Evolutionary conservation across 1,139 yeast genomes (phyloP).

Genomic region (Nakaseomyces kungkrabaensis): DNA sequence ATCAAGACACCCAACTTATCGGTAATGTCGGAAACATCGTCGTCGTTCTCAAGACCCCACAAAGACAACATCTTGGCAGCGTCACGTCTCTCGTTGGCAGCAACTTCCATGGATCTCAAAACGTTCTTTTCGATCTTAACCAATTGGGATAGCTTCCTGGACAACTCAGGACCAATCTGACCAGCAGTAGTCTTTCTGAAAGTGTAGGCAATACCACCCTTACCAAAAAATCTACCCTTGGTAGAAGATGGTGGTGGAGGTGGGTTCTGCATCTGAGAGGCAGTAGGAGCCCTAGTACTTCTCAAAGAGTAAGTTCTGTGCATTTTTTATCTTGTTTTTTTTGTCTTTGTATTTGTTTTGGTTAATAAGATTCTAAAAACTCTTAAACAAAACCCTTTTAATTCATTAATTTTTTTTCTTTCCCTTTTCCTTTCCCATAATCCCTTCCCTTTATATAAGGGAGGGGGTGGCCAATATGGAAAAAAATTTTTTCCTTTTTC

Average conservation of each 20-base stretch:
- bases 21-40: constrained; percentile 93
- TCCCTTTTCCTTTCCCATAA: no score
- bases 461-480: no score
- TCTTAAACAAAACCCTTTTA: neutral
- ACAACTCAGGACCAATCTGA: constrained; percentile 86
- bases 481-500: no score
- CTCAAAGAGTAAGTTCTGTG: constrained; percentile 98
- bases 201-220: constrained; percentile 71
- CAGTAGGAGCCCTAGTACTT: constrained; percentile 92
- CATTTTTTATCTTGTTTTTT: constrained; percentile 37
- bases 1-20: constrained; percentile 93
- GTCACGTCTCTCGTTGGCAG: constrained; percentile 91
- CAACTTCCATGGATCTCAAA: constrained; percentile 86
- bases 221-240: constrained; percentile 84
- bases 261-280: constrained; percentile 85
- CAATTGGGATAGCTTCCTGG: constrained; percentile 79
- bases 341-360: neutral
- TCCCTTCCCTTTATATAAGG: no score
- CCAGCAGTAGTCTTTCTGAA: constrained; percentile 89
- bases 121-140: constrained; percentile 96
- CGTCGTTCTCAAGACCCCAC: constrained; percentile 98
- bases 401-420: neutral
- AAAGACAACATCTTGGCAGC: constrained; percentile 91
- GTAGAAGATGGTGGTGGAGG: constrained; percentile 92
- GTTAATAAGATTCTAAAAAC: neutral